Base-by-base conservation (phyloP, 306 rosid genomes). In the Lathyrus sativus region DNA sequence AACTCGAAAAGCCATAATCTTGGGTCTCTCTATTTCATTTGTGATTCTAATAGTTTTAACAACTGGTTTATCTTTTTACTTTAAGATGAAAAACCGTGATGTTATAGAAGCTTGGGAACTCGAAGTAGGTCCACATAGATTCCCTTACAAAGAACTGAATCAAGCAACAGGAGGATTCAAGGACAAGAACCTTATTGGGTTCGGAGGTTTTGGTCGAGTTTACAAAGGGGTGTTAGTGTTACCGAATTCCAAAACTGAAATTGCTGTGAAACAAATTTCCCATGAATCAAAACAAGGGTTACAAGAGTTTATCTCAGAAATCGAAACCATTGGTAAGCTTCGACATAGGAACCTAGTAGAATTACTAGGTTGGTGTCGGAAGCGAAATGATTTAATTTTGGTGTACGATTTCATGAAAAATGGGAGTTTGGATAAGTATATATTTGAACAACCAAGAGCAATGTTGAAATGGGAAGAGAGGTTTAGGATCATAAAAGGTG, bases 51-150 rank as follows among this genome's bases (percentile, higher is more conserved):
- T 80, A 31, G 70, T 44, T 0, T 39, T 45, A 2, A 50, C 43
- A 13, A n/a, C 49, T 29, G 74, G 50, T 4, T 3, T 78, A 42
- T 58, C 68, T 18, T 22, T 78, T 17, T 84, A 80, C 58, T 2
- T 82, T 33, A 82, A 69, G 53, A 64, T 63, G 28, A 82, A 42
- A 65, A 80, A 82, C 43, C 17, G 38, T 4, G 92, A 84, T 50
- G 75, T 73, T 22, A 67, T 87, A 59, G 86, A 87, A 50, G 64
- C 74, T 29, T 87, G 92, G 92, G 92, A 87, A 51, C 80, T 78
- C 2, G 83, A 85, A 3, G 59, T 82, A 18, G 89, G 89, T n/a
- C 92, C 92, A 0, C 89, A 85, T 53, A 87, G 92, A 56, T 87
- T 80, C 72, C 39, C 76, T 1, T 82, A 87, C 73, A 58, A 68